phyloP scores from a whole-genome alignment of 106 monocot species.

The Apostasia shenzhenica region DNA sequence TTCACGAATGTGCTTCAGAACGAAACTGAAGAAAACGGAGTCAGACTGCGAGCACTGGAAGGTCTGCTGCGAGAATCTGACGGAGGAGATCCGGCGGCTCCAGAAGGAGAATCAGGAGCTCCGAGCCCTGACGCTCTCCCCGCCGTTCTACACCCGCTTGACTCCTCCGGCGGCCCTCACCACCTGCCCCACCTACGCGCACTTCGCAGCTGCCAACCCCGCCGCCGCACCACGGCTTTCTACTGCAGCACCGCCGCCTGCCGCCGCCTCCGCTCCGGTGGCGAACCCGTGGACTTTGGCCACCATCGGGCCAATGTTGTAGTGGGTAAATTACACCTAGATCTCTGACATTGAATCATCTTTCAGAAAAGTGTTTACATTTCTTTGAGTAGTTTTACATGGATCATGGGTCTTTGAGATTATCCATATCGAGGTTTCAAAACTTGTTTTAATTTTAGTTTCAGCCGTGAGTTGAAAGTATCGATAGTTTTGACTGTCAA shows the following conservation, averaged over 20 bases:
- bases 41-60: constrained; percentile 90
- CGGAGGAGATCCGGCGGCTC: constrained; percentile 80
- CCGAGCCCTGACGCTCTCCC: constrained; percentile 76
- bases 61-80: constrained; percentile 89
- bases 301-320: constrained; percentile 6
- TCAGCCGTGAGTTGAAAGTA: too few relatives aligned
- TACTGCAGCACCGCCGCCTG: not conserved
- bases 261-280: not conserved
- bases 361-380: too few relatives aligned
- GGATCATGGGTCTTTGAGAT: too few relatives aligned
- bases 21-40: constrained; percentile 96
- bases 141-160: constrained; percentile 85
- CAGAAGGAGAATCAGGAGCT: constrained; percentile 96
- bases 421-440: too few relatives aligned
- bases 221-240: not conserved
- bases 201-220: constrained; percentile 23
- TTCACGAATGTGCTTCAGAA: constrained; percentile 29
- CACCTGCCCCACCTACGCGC: constrained; percentile 93
- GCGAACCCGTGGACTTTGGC: constrained; percentile 14
- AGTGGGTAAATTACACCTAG: too few relatives aligned
- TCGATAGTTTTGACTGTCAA: too few relatives aligned
- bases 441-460: too few relatives aligned
- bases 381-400: too few relatives aligned
- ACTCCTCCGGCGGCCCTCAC: constrained; percentile 92
- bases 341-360: too few relatives aligned